Base-by-base conservation (phyloP, 2,329 filamentous ascomycete genomes). In the Penicillium sp. region DNA sequence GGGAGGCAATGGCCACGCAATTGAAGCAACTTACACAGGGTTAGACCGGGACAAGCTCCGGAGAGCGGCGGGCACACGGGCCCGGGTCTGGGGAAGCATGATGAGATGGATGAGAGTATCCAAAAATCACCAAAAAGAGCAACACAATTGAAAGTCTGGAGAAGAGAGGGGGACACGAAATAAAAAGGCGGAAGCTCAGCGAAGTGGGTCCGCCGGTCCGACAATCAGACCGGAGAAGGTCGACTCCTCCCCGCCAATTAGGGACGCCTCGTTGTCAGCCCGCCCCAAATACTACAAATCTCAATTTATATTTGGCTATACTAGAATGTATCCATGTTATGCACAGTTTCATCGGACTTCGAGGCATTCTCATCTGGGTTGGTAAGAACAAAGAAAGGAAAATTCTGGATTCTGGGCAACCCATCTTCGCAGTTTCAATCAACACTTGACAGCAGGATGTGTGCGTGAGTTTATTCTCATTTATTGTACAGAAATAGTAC, bases 41-140 rank as follows among this genome's bases (percentile, higher is more conserved):
- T 57, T 53, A 26, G 62, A 61, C 37, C 57, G 50, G 54, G 58
- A 60, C 59, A 67, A 49, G 61, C 60, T 61, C 57, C 66, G 66
- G 47, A 68, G 61, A 64, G 64, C 59, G 43, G 62, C 61, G 50
- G 66, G 66, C 60, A 66, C 45, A 40, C 66, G 65, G 22, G 64
- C 65, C 60, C 66, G 59, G 37, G 59, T 63, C 54, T 62, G 66
- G 50, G 65, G 50, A 45, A 66, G 49, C 64, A 66, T 66, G 49
- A 40, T 61, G 56, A 59, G 20, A 34, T 34, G 29, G 39, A 42
- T 44, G 42, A 52, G 35, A 7, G 4, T 50, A 60, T 51, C 52
- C 44, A 39, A 54, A 45, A 58, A 62, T 44, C 46, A 57, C 38
- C 49, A 57, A 53, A 50, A 38, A 56, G 35, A 51, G 37, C 44